Conservation (phyloP, 257 asterid species). For the Primulina eburnea region DNA sequence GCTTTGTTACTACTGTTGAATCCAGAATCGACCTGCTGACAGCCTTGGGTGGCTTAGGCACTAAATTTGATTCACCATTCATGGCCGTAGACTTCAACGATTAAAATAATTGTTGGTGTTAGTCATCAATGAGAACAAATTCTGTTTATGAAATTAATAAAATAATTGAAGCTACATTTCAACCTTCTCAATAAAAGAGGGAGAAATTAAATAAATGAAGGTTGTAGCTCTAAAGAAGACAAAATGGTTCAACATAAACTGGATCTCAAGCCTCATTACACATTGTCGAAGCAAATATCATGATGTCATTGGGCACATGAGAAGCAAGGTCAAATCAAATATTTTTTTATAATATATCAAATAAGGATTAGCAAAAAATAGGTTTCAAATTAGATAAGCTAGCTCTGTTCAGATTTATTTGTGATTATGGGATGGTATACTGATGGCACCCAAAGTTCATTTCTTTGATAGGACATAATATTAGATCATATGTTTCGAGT, state of each 20-base stretch:
- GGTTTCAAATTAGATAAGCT: not conserved
- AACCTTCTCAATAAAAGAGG: not conserved
- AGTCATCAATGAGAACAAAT: constrained; percentile 21
- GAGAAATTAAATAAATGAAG: constrained; percentile 4
- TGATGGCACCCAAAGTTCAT: not conserved
- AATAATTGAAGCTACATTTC: not conserved
- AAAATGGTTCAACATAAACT: not conserved
- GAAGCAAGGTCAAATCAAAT: not conserved
- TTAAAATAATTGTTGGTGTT: constrained; percentile 17
- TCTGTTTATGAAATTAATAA: too few relatives aligned
- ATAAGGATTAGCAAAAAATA: constrained; percentile 3
- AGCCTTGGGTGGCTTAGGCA: constrained; percentile 51
- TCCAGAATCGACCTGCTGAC: constrained; percentile 26
- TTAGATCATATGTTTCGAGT: constrained; percentile 4
- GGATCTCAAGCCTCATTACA: not conserved
- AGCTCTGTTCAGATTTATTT: constrained; percentile 4
- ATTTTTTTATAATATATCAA: too few relatives aligned
- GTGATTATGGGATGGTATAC: not conserved
- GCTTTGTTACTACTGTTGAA: constrained; percentile 46
- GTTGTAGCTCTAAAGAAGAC: too few relatives aligned
- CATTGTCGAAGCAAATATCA: not conserved
- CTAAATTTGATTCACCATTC: constrained; percentile 35
- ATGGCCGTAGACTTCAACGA: constrained; percentile 41
- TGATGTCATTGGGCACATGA: not conserved
- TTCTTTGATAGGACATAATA: not conserved